Evolutionary conservation across 305 asterid species (phyloP), one percentile per base, ranked within the genome.

Genomic region (Fraxinus sp.): DNA sequence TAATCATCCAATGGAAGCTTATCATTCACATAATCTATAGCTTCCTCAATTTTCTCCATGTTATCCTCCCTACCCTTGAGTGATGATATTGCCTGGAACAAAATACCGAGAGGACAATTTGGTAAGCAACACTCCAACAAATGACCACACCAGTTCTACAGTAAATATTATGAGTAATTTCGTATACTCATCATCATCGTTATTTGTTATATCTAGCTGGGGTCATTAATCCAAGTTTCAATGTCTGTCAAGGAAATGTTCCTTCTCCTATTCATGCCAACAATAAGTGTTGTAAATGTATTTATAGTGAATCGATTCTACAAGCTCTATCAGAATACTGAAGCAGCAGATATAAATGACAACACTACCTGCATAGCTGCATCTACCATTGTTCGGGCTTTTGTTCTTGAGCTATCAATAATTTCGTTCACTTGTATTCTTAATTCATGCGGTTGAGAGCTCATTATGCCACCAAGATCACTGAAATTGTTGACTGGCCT

Each of bases 331-430:
- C 13, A 36, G 9, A 33, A 39, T 33, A 13, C 33, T 22, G 37
- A 75, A 72, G 80, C 73, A 68, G 44, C 74, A 33, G 36, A 82
- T 49, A 18, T 5, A 57, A 32, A 82, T 49, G 82, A 8, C 76
- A 1, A 76, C 55, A 0, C 28, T 68, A 68, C 99, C 97, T 88
- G 97, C 91, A 93, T 78, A 68, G 99, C 99, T 46, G 92, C 93
- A 88, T 92, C 93, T 74, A 95, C 99, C 97, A 95, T 92, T 24
- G 90, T 87, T 77, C 87, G 90, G 80, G 99, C 97, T 88, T 94
- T 95, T 70, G 88, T 84, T 83, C 88, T 91, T 33, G 99, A 95
- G 88, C 93, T 88, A 84, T 93, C 97, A 84, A 93, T 86, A 86
- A 93, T 94, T 90, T 95, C 99, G 52, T 87, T 92, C 82, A 89